These are phyloP conservation scores for Xylaria sp. DNA, from an alignment of 495 filamentous ascomycete species.

Conservation along the genomic window DNA sequence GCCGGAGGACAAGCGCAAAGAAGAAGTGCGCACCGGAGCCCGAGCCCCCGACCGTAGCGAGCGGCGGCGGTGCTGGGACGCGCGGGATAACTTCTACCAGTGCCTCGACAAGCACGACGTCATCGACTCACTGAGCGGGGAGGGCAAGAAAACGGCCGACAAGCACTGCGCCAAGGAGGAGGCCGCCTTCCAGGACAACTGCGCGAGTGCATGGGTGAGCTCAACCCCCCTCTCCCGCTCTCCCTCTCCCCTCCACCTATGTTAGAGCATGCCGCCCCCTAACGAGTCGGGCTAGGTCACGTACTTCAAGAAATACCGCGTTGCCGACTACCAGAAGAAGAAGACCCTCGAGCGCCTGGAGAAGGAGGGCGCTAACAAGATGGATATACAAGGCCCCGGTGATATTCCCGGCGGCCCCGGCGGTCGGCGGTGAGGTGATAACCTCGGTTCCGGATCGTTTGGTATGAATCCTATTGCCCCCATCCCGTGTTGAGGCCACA, in stretches of 20 bases:
- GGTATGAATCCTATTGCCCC: not conserved
- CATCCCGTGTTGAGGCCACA: not conserved
- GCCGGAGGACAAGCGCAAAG: conserved; percentile 55
- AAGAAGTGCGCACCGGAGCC: conserved; percentile 64
- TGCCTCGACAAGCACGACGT: conserved; percentile 85
- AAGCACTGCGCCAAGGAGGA: conserved; percentile 72
- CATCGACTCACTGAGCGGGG: conserved; percentile 80
- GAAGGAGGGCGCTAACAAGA: conserved; percentile 75
- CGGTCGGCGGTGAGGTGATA: conserved; percentile 3
- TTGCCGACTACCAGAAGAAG: conserved; percentile 88
- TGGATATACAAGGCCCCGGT: conserved; percentile 46
- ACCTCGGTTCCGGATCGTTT: not conserved
- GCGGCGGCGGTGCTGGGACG: conserved; percentile 83
- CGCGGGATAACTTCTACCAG: conserved; percentile 82
- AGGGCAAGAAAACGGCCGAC: conserved; percentile 61
- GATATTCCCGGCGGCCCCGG: conserved; percentile 27
- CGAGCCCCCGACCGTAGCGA: conserved; percentile 79
- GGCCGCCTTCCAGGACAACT: conserved; percentile 73
- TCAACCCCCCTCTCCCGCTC: too few relatives aligned
- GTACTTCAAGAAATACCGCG: conserved; percentile 95
- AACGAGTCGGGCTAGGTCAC: conserved; percentile 67
- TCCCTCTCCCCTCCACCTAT: not conserved
- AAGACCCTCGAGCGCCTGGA: conserved; percentile 78
- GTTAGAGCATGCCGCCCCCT: conserved; percentile 1
- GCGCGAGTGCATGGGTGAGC: conserved; percentile 81